Evolutionary conservation across 306 rosid species (phyloP).

Genomic region (Glycine soja): DNA sequence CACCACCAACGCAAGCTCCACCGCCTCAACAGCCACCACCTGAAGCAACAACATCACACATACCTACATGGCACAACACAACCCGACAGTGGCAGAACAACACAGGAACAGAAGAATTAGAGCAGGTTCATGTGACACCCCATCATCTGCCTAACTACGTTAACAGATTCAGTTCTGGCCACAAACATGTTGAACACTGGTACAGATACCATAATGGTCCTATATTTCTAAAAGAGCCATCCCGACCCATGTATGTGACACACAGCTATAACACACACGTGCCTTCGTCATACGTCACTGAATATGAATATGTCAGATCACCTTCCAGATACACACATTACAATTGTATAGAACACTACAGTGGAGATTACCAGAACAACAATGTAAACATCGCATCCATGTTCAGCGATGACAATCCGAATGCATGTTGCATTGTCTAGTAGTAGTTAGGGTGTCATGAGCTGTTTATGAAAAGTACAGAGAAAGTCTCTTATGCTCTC

Average conservation of each 20-base stretch:
- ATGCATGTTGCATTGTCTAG: conserved; percentile 82
- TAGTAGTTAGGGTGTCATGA: conserved; percentile 31
- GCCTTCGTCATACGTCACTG: conserved; percentile 68
- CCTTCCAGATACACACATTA: conserved; percentile 56
- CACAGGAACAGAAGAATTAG: conserved; percentile 46
- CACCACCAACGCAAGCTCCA: conserved; percentile 38
- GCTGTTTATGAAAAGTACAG: conserved; percentile 22
- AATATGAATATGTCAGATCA: conserved; percentile 67
- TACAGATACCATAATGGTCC: conserved; percentile 51
- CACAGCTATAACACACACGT: conserved; percentile 74
- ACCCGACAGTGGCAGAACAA: conserved; percentile 48
- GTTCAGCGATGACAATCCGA: conserved; percentile 94
- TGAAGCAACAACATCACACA: conserved; percentile 43
- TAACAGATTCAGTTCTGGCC: conserved; percentile 50
- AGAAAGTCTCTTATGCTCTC: conserved; percentile 32
- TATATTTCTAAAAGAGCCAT: conserved; percentile 44
- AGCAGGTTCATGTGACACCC: conserved; percentile 58
- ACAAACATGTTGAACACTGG: conserved; percentile 51
- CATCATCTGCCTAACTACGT: conserved; percentile 56
- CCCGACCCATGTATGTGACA: conserved; percentile 54
- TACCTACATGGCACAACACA: conserved; percentile 44
- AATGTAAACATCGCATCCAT: conserved; percentile 68
- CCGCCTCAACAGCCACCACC: conserved; percentile 45
- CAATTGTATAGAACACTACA: conserved; percentile 55
- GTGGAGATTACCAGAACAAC: conserved; percentile 54